Conservation (phyloP, 192 early-diverging fungal genomes). For the Cetraspora pellucida region DNA sequence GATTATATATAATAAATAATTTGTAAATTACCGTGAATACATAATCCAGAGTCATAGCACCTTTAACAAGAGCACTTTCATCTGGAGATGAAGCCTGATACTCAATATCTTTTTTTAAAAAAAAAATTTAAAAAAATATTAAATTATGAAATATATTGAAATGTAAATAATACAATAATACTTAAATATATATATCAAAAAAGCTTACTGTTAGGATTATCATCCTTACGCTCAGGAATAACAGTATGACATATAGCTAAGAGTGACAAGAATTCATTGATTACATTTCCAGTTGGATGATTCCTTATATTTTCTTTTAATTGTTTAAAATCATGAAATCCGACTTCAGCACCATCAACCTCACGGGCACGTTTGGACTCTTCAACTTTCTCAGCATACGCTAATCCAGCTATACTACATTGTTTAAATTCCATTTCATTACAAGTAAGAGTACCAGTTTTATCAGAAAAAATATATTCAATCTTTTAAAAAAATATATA, state of each 20-base stretch:
- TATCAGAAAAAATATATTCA: conserved; percentile 98
- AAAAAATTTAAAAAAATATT: conserved; percentile 23
- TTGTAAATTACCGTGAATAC: conserved; percentile 58
- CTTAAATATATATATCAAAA: neutral
- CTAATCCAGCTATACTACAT: conserved; percentile 89
- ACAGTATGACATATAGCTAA: conserved; percentile 97
- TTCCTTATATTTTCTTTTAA: conserved; percentile 59
- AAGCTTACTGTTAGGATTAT: conserved; percentile 38
- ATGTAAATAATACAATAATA: neutral
- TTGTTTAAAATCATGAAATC: conserved; percentile 66
- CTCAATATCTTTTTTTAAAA: conserved; percentile 67
- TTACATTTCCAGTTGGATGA: conserved; percentile 63
- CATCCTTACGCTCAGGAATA: conserved; percentile 80
- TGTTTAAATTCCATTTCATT: conserved; percentile 89
- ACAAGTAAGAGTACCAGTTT: conserved; percentile 86
- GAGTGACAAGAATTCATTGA: conserved; percentile 88
- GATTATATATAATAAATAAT: conserved; percentile 5
- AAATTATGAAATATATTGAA: neutral
- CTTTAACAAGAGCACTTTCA: conserved; percentile 91
- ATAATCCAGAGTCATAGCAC: conserved; percentile 65
- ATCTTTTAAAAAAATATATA: conserved; percentile 52
- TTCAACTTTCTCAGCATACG: conserved; percentile 88
- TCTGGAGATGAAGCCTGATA: conserved; percentile 98
- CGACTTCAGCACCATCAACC: conserved; percentile 71
- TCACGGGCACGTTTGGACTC: conserved; percentile 83